phyloP scores from a whole-genome alignment of 140 eudicot genomes.

The Flaveria floridana region DNA sequence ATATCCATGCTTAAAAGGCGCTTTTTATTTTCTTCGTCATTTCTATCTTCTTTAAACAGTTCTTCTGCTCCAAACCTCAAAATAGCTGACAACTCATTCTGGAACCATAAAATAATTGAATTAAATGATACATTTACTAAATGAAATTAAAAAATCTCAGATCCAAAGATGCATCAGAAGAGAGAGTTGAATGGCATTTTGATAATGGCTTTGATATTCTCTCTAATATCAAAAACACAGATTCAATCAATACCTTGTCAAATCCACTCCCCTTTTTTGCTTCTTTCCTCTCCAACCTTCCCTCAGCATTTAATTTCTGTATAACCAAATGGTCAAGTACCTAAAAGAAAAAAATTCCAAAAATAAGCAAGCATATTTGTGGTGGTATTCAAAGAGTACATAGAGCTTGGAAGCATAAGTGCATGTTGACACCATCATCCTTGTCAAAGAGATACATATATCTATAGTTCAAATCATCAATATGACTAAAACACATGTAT shows the following conservation, averaged over 20 bases:
- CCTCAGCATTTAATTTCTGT: slow-evolving; percentile 96
- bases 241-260: slow-evolving; percentile 67
- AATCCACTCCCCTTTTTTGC: slow-evolving; percentile 78
- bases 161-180: background rate
- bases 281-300: slow-evolving; percentile 95
- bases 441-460: background rate
- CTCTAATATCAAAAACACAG: slow-evolving; percentile 6
- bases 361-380: slow-evolving; percentile 7
- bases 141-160: slow-evolving; percentile 3
- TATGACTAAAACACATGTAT: background rate
- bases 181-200: background rate
- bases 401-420: background rate
- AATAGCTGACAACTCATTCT: slow-evolving; percentile 98
- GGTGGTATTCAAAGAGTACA: background rate
- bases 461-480: background rate
- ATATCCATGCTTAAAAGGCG: slow-evolving; percentile 89
- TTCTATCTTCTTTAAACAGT: slow-evolving; percentile 88
- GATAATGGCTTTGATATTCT: background rate
- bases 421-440: background rate
- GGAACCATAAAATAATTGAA: slow-evolving; percentile 30
- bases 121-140: slow-evolving; percentile 13
- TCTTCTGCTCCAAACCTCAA: slow-evolving; percentile 99
- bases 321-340: slow-evolving; percentile 98
- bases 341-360: slow-evolving; percentile 41
- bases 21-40: slow-evolving; percentile 93